Percentiles rank a stretch among this genome's conserved stretches.
phyloP scores from a whole-genome alignment of 176 grass and related monocot species.

The Cocos nucifera region DNA sequence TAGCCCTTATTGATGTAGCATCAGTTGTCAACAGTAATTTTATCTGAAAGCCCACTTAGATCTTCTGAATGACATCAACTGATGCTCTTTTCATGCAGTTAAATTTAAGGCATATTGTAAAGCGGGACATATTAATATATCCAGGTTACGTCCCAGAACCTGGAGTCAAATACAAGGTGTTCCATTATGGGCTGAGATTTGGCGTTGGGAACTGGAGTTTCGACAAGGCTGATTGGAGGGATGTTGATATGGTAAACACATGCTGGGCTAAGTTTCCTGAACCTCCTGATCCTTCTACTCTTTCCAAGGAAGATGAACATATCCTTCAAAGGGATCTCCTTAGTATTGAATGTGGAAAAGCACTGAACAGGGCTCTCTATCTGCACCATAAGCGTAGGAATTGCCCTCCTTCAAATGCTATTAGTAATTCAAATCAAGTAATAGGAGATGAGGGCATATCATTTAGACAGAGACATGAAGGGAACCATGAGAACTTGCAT shows the following conservation, averaged over 20 bases:
- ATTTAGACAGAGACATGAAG: slow-evolving; percentile 12
- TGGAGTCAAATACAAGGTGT: slow-evolving; percentile 62
- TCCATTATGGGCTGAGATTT: slow-evolving; percentile 95
- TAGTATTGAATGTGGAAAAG: slow-evolving; percentile 78
- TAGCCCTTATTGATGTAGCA: no score
- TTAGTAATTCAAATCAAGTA: slow-evolving; percentile 9
- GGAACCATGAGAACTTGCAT: slow-evolving; percentile 12
- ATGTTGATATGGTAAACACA: slow-evolving; percentile 62
- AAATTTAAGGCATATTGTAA: slow-evolving; percentile 73
- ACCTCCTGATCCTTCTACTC: slow-evolving; percentile 62
- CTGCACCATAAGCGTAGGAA: slow-evolving; percentile 60
- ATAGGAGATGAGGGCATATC: neutral
- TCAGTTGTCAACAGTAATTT: no score
- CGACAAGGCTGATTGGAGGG: slow-evolving; percentile 93
- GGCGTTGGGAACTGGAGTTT: slow-evolving; percentile 88
- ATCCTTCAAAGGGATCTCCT: slow-evolving; percentile 70
- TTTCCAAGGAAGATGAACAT: slow-evolving; percentile 32
- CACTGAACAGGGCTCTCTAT: slow-evolving; percentile 77
- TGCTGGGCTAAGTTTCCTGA: slow-evolving; percentile 90
- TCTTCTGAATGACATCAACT: slow-evolving; percentile 16
- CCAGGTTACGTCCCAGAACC: slow-evolving; percentile 77
- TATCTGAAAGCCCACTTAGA: neutral
- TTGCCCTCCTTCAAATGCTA: slow-evolving; percentile 31
- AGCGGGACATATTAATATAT: slow-evolving; percentile 82
- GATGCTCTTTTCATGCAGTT: slow-evolving; percentile 44